phyloP scores from a whole-genome alignment of 345 rosid species.

The Geranium rotundifolium region DNA sequence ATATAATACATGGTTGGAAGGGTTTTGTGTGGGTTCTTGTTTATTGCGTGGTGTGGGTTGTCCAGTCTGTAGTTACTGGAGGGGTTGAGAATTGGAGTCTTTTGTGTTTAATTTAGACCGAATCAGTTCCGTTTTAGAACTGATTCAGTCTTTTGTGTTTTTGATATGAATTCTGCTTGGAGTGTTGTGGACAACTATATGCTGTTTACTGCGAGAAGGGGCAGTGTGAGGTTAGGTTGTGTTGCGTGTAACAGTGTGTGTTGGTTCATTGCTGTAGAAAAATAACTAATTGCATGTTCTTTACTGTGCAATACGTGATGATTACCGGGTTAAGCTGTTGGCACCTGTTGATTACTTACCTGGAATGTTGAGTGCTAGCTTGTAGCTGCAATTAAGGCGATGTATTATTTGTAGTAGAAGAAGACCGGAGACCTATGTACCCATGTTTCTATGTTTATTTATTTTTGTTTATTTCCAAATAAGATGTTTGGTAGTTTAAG shows the following conservation, averaged over 20 bases:
- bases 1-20: too few species aligned
- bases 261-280: not conserved
- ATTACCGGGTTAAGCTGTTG: not conserved
- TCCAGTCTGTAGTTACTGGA: not conserved
- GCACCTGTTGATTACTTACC: not conserved
- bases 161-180: too few species aligned
- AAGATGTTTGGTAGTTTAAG: not conserved
- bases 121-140: too few species aligned
- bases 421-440: not conserved
- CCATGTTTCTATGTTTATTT: not conserved
- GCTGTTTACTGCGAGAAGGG: not conserved
- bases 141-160: too few species aligned
- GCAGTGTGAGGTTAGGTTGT: too few species aligned
- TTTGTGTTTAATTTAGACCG: too few species aligned
- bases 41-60: not conserved
- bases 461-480: not conserved
- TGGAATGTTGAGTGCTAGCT: not conserved
- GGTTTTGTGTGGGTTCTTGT: too few species aligned
- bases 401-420: not conserved
- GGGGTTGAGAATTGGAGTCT: not conserved
- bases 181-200: too few species aligned
- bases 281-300: not conserved
- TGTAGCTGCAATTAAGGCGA: not conserved
- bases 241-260: not conserved
- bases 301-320: not conserved